Percentiles rank a stretch among this genome's conserved stretches.
phyloP scores from a whole-genome alignment of 1,139 yeast species.

The Arxiozyma telluris region DNA sequence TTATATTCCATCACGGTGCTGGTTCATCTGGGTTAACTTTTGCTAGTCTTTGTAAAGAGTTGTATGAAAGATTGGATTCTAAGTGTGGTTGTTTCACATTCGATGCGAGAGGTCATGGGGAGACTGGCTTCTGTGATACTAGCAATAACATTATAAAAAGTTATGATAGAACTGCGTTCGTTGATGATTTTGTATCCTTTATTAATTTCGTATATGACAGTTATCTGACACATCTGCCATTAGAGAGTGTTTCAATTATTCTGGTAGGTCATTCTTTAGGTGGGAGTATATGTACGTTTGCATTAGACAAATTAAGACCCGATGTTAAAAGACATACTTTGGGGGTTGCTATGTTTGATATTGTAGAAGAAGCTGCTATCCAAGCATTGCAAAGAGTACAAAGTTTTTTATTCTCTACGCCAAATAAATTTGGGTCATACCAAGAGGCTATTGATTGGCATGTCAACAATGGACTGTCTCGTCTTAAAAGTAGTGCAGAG shows the following conservation, averaged over 20 bases:
- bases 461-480: slow-evolving; percentile 42
- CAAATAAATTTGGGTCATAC: slow-evolving; percentile 44
- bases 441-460: slow-evolving; percentile 81
- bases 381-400: slow-evolving; percentile 62
- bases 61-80: slow-evolving; percentile 28
- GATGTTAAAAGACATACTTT: slow-evolving; percentile 31
- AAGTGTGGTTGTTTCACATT: slow-evolving; percentile 51
- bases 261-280: slow-evolving; percentile 90
- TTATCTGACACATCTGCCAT: slow-evolving; percentile 18
- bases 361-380: slow-evolving; percentile 88
- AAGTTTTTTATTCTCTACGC: slow-evolving; percentile 51
- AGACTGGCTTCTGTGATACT: slow-evolving; percentile 31
- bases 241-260: slow-evolving; percentile 33
- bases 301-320: slow-evolving; percentile 29
- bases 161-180: slow-evolving; percentile 44
- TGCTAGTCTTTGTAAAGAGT: slow-evolving; percentile 41
- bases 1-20: slow-evolving; percentile 87
- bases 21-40: slow-evolving; percentile 83
- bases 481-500: slow-evolving; percentile 54
- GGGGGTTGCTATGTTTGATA: slow-evolving; percentile 77
- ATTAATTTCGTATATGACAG: slow-evolving; percentile 33
- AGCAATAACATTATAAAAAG: slow-evolving; percentile 21
- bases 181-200: slow-evolving; percentile 47
- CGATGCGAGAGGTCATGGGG: slow-evolving; percentile 84
- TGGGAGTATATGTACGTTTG: slow-evolving; percentile 67